phyloP scores from a whole-genome alignment of 2,329 filamentous ascomycete species.

The Trichophyton simii region DNA sequence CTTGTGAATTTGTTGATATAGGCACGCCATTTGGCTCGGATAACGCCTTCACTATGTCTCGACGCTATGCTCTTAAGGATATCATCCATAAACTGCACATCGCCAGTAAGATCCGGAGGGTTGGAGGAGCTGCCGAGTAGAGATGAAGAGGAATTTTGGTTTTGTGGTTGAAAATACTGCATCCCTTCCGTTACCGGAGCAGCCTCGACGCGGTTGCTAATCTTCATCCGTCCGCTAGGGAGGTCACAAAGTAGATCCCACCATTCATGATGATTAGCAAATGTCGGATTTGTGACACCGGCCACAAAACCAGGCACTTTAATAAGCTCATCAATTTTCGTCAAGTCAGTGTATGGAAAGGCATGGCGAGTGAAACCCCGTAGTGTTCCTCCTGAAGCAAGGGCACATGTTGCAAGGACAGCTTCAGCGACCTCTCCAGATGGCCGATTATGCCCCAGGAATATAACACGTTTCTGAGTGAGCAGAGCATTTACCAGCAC shows the following conservation, averaged over 20 bases:
- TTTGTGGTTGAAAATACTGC: slow-evolving; percentile 71
- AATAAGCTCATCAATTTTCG: slow-evolving; percentile 90
- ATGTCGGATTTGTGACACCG: slow-evolving; percentile 92
- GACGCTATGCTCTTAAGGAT: slow-evolving; percentile 72
- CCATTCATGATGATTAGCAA: slow-evolving; percentile 91
- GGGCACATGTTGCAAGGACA: slow-evolving; percentile 89
- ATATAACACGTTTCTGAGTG: slow-evolving; percentile 93
- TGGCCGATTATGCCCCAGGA: slow-evolving; percentile 86
- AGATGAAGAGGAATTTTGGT: slow-evolving; percentile 17
- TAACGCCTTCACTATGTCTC: slow-evolving; percentile 76
- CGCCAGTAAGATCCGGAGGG: slow-evolving; percentile 61
- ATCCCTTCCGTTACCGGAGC: slow-evolving; percentile 74
- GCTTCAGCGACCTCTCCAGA: slow-evolving; percentile 94
- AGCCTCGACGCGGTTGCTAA: slow-evolving; percentile 73
- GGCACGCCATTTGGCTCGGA: slow-evolving; percentile 82
- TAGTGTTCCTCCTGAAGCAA: slow-evolving; percentile 83
- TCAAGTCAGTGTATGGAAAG: slow-evolving; percentile 95
- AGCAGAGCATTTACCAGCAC: slow-evolving; percentile 88
- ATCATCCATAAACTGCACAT: slow-evolving; percentile 77
- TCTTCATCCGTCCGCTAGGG: slow-evolving; percentile 83
- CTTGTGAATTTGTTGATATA: slow-evolving; percentile 93
- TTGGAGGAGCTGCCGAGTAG: slow-evolving; percentile 14
- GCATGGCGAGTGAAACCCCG: slow-evolving; percentile 90
- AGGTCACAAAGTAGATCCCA: slow-evolving; percentile 96
- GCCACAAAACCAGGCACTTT: slow-evolving; percentile 96